Evolutionary conservation across 768 basidiomycete species (phyloP), one percentile per base, ranked within the genome.

Genomic region (Tricholoma flavovirens): DNA sequence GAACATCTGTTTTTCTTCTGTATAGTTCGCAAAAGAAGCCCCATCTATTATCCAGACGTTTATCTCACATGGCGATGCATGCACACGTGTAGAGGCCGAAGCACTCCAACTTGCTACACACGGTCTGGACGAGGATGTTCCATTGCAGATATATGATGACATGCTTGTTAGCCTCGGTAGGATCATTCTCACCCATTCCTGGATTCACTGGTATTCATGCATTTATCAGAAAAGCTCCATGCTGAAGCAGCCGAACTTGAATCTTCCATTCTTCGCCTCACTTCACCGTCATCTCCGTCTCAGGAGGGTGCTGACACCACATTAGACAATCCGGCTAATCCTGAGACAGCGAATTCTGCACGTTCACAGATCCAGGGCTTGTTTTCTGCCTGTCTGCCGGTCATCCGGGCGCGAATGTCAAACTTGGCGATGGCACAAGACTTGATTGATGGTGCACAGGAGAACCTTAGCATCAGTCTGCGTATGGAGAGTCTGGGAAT

Each of bases 31-130:
- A 4, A 71, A 71, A 55, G 69, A 70, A n/a, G 78, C 77, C 0
- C 79, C 81, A 17, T 64, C 63, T 0, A 67, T 79, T n/a, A 80
- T 82, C 71, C 74, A 79, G 57, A 59, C 67, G 0, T 83, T 81
- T 60, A 68, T 77, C 15, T 62, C 72, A 0, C 77, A 81, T 61
- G 79, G 78, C 3, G 75, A 79, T 32, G 67, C 69, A 0, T 81
- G 77, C 55, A 64, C 71, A 11, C 64, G 66, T 4, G 62, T 74
- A 8, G 77, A 80, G 62, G 66, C 66, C 3, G 75, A 77, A 54
- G 77, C 79, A 3, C 62, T 81, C 6, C 64, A 75, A 43, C 69
- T 81, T 14, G 78, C 77, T 0, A 66, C 69, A 15, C 51, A 63
- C 10, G 66, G 64, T 17, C 59, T 64, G 10, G 69, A 75, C 5